These are phyloP conservation scores for Athelia sp. DNA, from an alignment of 1,284 basidiomycete species.

Conservation along the genomic window DNA sequence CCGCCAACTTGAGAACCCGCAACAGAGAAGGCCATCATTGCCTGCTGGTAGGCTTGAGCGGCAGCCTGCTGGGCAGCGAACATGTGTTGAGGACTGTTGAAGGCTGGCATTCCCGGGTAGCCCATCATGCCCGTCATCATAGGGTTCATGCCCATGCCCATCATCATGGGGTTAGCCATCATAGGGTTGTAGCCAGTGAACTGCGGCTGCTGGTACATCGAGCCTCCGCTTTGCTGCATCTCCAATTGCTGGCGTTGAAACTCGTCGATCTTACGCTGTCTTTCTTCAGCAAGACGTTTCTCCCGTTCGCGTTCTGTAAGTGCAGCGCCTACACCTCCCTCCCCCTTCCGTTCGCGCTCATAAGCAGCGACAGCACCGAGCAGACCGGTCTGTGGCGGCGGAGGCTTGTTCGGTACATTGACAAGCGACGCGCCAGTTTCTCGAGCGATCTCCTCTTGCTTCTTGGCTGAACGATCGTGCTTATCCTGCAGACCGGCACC, in stretches of 20 bases:
- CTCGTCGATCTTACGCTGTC: constrained; percentile 89
- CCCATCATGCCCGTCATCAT: constrained; percentile 41
- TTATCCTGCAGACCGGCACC: constrained; percentile 95
- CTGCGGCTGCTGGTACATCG: constrained; percentile 62
- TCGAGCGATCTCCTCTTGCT: constrained; percentile 89
- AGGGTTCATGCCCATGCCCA: constrained; percentile 13
- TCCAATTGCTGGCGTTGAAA: constrained; percentile 86
- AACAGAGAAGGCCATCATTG: constrained; percentile 84
- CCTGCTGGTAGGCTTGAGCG: constrained; percentile 85
- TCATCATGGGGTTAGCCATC: constrained; percentile 37
- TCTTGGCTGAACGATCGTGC: constrained; percentile 91
- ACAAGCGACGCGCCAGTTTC: constrained; percentile 88
- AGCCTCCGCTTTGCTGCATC: constrained; percentile 63
- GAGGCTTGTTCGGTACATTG: constrained; percentile 92
- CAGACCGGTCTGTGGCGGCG: constrained; percentile 92
- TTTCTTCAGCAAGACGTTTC: constrained; percentile 83
- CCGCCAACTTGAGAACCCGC: constrained; percentile 72
- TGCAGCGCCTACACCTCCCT: constrained; percentile 91
- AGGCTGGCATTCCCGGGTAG: constrained; percentile 56
- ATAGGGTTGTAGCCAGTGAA: constrained; percentile 27
- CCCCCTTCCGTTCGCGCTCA: constrained; percentile 89
- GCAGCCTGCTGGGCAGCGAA: constrained; percentile 86
- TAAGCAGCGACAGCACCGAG: constrained; percentile 95
- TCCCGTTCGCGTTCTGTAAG: constrained; percentile 95
- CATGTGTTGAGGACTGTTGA: constrained; percentile 76